These are phyloP conservation scores for Ogataea thermomethanolica DNA, from an alignment of 805 yeast genomes.

Conservation along the genomic window DNA sequence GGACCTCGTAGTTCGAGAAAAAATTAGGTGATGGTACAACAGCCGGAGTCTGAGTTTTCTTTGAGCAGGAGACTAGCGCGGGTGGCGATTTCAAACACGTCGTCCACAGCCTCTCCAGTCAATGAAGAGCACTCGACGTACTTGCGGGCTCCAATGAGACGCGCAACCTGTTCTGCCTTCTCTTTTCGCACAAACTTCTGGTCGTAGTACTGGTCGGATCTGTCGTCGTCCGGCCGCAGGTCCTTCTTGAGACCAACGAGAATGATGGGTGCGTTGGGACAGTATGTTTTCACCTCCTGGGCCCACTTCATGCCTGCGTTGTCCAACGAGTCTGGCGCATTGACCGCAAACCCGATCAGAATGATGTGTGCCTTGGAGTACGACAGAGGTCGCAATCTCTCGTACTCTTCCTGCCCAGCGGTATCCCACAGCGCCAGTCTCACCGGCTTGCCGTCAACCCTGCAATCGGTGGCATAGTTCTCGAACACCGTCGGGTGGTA, in stretches of 20 bases:
- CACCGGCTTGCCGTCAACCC: slow-evolving; percentile 91
- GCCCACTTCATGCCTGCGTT: slow-evolving; percentile 88
- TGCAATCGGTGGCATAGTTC: slow-evolving; percentile 88
- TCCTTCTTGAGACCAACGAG: slow-evolving; percentile 86
- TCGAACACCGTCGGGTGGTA: slow-evolving; percentile 94
- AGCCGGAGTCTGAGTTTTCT: slow-evolving; percentile 40
- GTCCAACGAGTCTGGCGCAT: slow-evolving; percentile 78
- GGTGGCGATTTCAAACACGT: slow-evolving; percentile 88
- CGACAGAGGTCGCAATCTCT: slow-evolving; percentile 80
- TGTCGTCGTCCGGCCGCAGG: slow-evolving; percentile 45
- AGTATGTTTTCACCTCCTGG: slow-evolving; percentile 72
- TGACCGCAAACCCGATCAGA: slow-evolving; percentile 80
- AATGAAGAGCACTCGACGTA: slow-evolving; percentile 88
- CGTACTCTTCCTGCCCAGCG: slow-evolving; percentile 96
- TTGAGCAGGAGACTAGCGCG: slow-evolving; percentile 68
- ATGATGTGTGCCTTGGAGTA: slow-evolving; percentile 86
- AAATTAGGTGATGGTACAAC: slow-evolving; percentile 37
- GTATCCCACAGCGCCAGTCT: slow-evolving; percentile 92
- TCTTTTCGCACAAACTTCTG: slow-evolving; percentile 48
- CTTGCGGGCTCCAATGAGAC: slow-evolving; percentile 73
- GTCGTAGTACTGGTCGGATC: slow-evolving; percentile 32
- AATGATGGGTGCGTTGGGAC: slow-evolving; percentile 75
- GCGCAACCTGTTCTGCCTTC: slow-evolving; percentile 69
- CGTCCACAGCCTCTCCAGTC: slow-evolving; percentile 94
- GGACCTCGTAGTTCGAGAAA: background rate